Conservation (phyloP, 2,329 filamentous ascomycete genomes). For the Microsporum audouinii region DNA sequence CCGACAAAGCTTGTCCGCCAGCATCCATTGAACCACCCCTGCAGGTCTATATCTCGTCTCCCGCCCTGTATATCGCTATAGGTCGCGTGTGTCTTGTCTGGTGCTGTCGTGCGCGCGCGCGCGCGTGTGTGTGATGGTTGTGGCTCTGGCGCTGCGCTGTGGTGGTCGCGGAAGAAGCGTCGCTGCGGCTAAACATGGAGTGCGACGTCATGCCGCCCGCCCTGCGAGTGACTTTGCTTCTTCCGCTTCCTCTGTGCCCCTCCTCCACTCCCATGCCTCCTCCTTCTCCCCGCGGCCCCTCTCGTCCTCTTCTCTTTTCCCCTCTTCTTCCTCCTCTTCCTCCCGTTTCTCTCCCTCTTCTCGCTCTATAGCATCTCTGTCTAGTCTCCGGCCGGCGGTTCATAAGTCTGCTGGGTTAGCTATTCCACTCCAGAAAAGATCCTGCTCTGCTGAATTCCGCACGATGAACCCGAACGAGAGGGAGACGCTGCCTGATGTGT, state of each 20-base stretch:
- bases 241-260: background rate
- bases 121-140: background rate
- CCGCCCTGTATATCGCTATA: background rate
- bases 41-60: background rate
- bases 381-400: constrained; percentile 9
- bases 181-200: constrained; percentile 1
- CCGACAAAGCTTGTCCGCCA: background rate
- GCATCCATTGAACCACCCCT: background rate
- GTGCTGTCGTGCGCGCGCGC: background rate
- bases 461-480: constrained; percentile 34
- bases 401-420: constrained; percentile 13
- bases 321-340: constrained; percentile 14
- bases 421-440: constrained; percentile 18
- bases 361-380: constrained; percentile 12
- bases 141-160: background rate
- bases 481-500: constrained; percentile 37
- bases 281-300: constrained; percentile 6
- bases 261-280: background rate
- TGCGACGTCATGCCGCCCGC: background rate
- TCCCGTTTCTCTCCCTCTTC: constrained; percentile 14
- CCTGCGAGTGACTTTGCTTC: background rate
- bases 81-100: background rate
- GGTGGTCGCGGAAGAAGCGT: background rate
- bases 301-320: constrained; percentile 2
- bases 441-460: constrained; percentile 33